A percentile compares a stretch with the other conserved stretches of the same genome.
phyloP scores from a whole-genome alignment of 345 rosid species.

The Psidium guajava region DNA sequence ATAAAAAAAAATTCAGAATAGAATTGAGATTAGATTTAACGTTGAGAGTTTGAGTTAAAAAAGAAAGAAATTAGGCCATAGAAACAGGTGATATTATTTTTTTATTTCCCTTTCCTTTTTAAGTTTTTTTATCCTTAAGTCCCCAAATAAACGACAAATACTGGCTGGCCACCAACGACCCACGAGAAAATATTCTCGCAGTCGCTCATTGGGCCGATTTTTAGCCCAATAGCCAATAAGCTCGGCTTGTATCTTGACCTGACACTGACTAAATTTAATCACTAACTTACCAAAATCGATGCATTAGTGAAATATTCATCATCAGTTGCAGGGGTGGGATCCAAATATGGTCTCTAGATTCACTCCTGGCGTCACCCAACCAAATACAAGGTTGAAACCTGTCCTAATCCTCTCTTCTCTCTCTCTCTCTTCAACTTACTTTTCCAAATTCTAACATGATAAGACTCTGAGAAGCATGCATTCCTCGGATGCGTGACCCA shows the following conservation, averaged over 20 bases:
- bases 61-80: not conserved
- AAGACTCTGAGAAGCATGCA: not conserved
- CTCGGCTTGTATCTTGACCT: not conserved
- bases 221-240: not conserved
- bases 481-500: not conserved
- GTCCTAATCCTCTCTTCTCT: not conserved
- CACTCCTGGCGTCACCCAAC: not conserved
- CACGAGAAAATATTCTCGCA: not conserved
- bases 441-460: not conserved
- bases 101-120: not conserved
- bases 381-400: not conserved
- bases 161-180: not conserved
- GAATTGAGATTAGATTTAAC: not conserved
- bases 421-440: not conserved
- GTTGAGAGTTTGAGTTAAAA: too few species aligned
- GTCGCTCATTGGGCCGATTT: not conserved
- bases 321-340: not conserved
- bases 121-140: not conserved
- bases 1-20: too few species aligned
- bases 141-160: not conserved
- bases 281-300: not conserved
- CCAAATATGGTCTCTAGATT: not conserved
- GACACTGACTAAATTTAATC: not conserved
- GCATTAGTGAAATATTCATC: not conserved
- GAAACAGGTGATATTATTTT: not conserved